Evolutionary conservation across 2,329 filamentous ascomycete species (phyloP).

Genomic region (Xylariales sp.): DNA sequence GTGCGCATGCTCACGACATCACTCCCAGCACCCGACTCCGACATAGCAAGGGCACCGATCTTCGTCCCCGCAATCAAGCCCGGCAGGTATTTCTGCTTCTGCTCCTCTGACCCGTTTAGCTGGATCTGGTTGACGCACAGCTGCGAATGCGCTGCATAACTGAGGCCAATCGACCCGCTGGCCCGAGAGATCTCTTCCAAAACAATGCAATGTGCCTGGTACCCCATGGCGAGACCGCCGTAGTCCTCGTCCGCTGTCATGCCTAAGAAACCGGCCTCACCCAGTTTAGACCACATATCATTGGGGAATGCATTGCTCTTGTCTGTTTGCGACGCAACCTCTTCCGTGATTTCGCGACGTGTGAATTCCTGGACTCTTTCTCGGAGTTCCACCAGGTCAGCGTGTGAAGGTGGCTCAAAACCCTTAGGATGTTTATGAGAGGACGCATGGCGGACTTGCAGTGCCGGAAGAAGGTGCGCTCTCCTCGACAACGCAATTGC

Average conservation of each 20-base stretch:
- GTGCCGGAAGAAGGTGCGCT: slow-evolving; percentile 13
- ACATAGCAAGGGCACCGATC: slow-evolving; percentile 91
- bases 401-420: slow-evolving; percentile 63
- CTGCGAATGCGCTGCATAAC: slow-evolving; percentile 93
- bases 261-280: slow-evolving; percentile 84
- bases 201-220: slow-evolving; percentile 92
- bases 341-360: slow-evolving; percentile 78
- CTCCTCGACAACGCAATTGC: slow-evolving; percentile 8
- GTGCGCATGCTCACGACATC: slow-evolving; percentile 97
- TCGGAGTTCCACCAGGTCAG: slow-evolving; percentile 75
- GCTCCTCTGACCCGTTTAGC: slow-evolving; percentile 74
- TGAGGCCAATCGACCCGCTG: slow-evolving; percentile 77
- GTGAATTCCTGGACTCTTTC: slow-evolving; percentile 87
- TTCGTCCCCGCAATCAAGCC: slow-evolving; percentile 74
- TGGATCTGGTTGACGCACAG: slow-evolving; percentile 95
- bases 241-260: slow-evolving; percentile 92
- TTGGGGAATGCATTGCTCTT: slow-evolving; percentile 80
- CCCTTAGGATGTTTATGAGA: slow-evolving; percentile 55
- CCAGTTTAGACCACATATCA: slow-evolving; percentile 90
- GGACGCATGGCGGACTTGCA: slow-evolving; percentile 48
- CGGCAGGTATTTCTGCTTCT: slow-evolving; percentile 78
- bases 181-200: slow-evolving; percentile 93
- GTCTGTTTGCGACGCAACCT: slow-evolving; percentile 80
- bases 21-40: slow-evolving; percentile 81
- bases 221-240: slow-evolving; percentile 85